Evolutionary conservation across 257 asterid species (phyloP).

Genomic region (Solanum habrochaites): DNA sequence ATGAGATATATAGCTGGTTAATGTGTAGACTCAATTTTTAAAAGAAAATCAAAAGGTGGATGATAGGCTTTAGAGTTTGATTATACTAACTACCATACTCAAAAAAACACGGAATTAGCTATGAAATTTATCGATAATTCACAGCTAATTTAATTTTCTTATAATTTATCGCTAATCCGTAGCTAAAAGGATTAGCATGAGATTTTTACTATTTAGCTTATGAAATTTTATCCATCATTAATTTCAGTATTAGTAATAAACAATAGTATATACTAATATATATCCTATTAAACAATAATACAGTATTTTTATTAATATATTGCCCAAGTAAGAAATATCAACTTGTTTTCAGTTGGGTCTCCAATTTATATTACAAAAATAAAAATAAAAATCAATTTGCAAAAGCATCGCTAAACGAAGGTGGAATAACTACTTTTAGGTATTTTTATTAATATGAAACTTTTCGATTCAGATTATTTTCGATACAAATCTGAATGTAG

Average conservation of each 20-base stretch:
- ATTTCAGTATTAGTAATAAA: neutral
- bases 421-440: neutral
- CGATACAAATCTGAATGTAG: rapidly evolving
- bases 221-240: neutral
- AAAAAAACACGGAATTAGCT: neutral
- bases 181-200: neutral
- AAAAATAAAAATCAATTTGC: neutral
- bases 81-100: neutral
- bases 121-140: neutral
- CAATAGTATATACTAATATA: too few species aligned
- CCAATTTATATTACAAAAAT: too few species aligned
- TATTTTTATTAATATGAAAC: too few species aligned
- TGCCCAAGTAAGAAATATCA: neutral
- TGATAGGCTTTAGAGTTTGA: neutral
- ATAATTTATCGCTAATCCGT: rapidly evolving
- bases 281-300: neutral
- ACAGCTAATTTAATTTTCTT: neutral
- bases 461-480: too few species aligned
- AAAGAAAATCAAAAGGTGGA: neutral
- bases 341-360: neutral
- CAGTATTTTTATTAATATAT: too few species aligned
- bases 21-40: neutral
- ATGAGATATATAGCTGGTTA: neutral
- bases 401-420: neutral
- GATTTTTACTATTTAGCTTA: neutral